Base-by-base conservation (phyloP, 2,329 filamentous ascomycete species). In the Colletotrichum neosansevieriae region DNA sequence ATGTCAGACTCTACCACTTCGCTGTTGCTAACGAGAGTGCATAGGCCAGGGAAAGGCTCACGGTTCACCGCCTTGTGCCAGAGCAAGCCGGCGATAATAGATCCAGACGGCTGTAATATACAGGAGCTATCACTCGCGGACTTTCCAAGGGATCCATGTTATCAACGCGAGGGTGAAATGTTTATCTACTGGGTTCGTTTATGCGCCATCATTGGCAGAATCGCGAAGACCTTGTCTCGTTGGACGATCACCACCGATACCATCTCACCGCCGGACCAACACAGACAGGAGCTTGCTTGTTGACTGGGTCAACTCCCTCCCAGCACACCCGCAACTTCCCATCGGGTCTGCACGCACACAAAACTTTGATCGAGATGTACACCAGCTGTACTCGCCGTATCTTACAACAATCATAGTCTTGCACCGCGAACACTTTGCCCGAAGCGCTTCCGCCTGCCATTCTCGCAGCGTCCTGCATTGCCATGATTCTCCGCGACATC, bases 51-150 rank as follows among this genome's bases (percentile, higher is more conserved):
- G 79, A 81, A 67, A 75, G 79, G 1, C 71, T n/a, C n/a, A n/a
- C n/a, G n/a, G n/a, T n/a, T 81, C 3, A 83, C 81, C 1, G 76
- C 80, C 2, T 72, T 83, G 0, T 83, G 80, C 47, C 81, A 83
- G 72, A 79, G 78, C 54, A 80, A 80, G 36, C 81, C 81, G 10
- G 79, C 78, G 58, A 79, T 82, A 29, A 83, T 83, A 49, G 77
- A 80, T 56, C 79, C 79, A 3, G 75, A 76, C 19, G 81, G 83
- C 65, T 82, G 80, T 68, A 80, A 76, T 15, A 77, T 83, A 12
- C 64, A 74, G 5, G 78, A 80, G 51, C 77, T 78, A 4, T 76
- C 78, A 2, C 70, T 79, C 0, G 72, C 75, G 0, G 81, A 83
- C 59, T 83, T 83, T 49, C 75, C 81, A 0, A 71, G 73, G n/a